These are phyloP conservation scores for Trichoderma reesei DNA, from an alignment of 495 filamentous ascomycete genomes.

Conservation along the genomic window DNA sequence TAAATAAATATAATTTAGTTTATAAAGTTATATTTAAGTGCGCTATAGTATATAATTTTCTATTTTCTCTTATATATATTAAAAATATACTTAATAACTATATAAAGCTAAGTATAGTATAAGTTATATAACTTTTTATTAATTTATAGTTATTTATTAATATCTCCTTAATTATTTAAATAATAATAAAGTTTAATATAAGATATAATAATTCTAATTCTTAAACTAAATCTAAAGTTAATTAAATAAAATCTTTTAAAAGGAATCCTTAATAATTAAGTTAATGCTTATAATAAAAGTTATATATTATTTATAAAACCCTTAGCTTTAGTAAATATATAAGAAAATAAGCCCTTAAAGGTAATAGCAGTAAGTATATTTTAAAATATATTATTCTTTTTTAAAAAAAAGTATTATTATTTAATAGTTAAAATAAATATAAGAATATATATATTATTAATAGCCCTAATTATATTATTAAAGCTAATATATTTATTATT, in stretches of 20 bases:
- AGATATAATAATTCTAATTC: neutral
- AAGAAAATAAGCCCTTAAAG: conserved; percentile 10
- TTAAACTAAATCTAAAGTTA: conserved; percentile 9
- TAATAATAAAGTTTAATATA: conserved; percentile 3
- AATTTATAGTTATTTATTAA: neutral
- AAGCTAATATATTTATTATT: neutral
- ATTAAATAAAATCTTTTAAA: conserved; percentile 2
- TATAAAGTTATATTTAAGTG: too few relatives aligned
- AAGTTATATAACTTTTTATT: neutral
- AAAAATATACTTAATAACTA: neutral
- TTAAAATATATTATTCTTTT: conserved; percentile 9
- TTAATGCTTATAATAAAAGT: neutral
- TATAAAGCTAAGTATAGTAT: neutral
- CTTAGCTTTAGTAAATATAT: conserved; percentile 5
- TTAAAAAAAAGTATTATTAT: neutral
- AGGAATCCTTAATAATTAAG: neutral
- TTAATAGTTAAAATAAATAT: neutral
- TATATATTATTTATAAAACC: neutral
- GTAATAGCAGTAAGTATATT: conserved; percentile 2
- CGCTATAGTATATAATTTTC: too few relatives aligned
- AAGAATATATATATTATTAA: neutral
- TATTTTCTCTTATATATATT: neutral
- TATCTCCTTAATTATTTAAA: neutral
- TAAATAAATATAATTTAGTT: too few relatives aligned
- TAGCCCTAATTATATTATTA: neutral